These are phyloP conservation scores for Salix arbutifolia DNA, from an alignment of 345 rosid species.

Conservation along the genomic window DNA sequence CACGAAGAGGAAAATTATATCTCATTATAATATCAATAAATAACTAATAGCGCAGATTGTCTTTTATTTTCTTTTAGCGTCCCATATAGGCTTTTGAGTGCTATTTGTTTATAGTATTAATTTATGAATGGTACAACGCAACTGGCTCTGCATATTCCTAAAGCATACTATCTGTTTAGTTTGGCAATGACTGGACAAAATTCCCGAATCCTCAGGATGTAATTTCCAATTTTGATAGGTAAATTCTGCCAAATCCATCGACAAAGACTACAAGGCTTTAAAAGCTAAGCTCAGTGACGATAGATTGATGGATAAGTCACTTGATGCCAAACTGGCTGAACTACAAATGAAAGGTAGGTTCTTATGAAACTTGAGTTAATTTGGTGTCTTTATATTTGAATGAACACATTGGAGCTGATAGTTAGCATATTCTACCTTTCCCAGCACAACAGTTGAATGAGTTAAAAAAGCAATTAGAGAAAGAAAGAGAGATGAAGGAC, in stretches of 20 bases:
- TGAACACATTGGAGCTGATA: neutral
- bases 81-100: neutral
- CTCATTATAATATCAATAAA: neutral
- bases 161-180: neutral
- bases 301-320: slow-evolving; percentile 54
- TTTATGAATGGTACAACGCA: too few species aligned
- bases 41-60: too few species aligned
- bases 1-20: neutral
- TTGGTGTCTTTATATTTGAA: slow-evolving; percentile 1
- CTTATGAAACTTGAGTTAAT: slow-evolving; percentile 6
- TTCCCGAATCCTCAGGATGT: neutral
- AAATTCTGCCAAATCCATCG: slow-evolving; percentile 72
- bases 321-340: slow-evolving; percentile 70
- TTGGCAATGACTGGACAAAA: neutral
- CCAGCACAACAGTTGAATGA: slow-evolving; percentile 65
- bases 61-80: too few species aligned
- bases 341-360: slow-evolving; percentile 59
- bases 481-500: slow-evolving; percentile 50
- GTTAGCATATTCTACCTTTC: neutral
- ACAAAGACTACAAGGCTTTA: slow-evolving; percentile 63
- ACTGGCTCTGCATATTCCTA: too few species aligned
- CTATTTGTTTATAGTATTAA: too few species aligned
- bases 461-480: slow-evolving; percentile 44
- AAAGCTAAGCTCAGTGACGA: slow-evolving; percentile 70
- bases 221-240: slow-evolving; percentile 29